These are phyloP conservation scores for Aspergillus nomiae DNA, from an alignment of 2,329 filamentous ascomycete genomes.

Conservation along the genomic window DNA sequence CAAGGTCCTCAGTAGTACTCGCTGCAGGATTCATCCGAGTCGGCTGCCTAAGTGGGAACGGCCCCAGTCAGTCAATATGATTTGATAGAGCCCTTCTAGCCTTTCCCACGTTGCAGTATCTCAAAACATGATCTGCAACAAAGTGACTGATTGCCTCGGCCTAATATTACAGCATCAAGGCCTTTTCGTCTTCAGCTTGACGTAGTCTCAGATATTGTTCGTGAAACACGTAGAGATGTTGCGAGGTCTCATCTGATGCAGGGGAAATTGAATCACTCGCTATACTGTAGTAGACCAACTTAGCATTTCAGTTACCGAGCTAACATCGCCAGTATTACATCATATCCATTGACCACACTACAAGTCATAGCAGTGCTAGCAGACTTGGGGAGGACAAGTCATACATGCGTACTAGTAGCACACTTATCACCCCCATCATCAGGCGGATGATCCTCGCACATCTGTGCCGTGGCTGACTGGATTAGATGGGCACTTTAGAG, in stretches of 20 bases:
- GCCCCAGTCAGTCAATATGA: neutral
- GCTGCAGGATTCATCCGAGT: neutral
- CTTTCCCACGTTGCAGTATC: neutral
- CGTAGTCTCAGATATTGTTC: neutral
- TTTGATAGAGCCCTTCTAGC: neutral
- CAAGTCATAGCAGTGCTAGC: neutral
- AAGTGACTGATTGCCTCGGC: neutral
- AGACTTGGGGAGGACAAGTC: neutral
- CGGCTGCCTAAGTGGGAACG: neutral
- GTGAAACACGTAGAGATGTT: neutral
- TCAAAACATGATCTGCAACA: neutral
- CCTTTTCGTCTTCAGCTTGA: neutral
- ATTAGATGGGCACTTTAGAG: neutral
- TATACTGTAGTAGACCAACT: neutral
- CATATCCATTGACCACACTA: neutral
- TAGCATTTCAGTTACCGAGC: neutral
- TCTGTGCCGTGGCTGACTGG: neutral
- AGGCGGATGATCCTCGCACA: neutral
- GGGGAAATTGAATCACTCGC: neutral
- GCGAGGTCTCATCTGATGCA: neutral
- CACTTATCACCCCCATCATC: neutral
- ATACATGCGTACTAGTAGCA: neutral
- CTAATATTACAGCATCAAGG: neutral
- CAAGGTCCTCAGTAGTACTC: constrained; percentile 3
- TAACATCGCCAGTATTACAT: neutral